Conservation (phyloP, 768 basidiomycete species). For the Fomitopsis pulvina region DNA sequence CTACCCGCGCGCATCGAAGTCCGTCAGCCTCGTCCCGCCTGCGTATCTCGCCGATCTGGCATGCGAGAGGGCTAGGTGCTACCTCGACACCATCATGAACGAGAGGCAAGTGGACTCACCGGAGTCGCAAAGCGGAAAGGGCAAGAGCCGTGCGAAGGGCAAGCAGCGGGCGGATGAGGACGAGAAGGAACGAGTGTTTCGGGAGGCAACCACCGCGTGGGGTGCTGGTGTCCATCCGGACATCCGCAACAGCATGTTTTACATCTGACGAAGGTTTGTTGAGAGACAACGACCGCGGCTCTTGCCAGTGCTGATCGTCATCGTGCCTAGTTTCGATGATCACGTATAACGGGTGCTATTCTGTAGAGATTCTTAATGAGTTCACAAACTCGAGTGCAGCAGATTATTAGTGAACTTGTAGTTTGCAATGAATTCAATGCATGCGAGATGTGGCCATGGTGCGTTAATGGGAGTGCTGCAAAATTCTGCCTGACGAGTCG, state of each 20-base stretch:
- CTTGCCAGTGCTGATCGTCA: no score
- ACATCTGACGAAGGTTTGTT: constrained; percentile 43
- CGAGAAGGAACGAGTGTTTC: constrained; percentile 26
- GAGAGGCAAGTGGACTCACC: constrained; percentile 20
- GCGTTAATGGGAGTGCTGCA: no score
- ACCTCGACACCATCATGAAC: constrained; percentile 62
- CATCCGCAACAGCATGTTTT: constrained; percentile 66
- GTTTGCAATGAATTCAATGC: no score
- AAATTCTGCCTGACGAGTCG: no score
- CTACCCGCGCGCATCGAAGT: constrained; percentile 75
- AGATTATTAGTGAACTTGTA: no score
- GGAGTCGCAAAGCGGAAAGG: constrained; percentile 14
- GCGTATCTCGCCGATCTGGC: constrained; percentile 79
- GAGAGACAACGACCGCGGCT: neutral
- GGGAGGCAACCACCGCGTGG: constrained; percentile 35
- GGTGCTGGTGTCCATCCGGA: constrained; percentile 40
- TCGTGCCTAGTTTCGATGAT: no score
- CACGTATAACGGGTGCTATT: neutral
- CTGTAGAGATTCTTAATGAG: no score
- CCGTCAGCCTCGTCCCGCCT: constrained; percentile 71
- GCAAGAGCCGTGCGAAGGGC: constrained; percentile 7
- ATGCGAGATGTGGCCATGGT: no score
- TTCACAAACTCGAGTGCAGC: no score
- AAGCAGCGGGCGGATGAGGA: constrained; percentile 24
- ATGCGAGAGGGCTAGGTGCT: constrained; percentile 70